Base-by-base conservation (phyloP, 1,284 basidiomycete genomes). In the Prillingera fragicola region DNA sequence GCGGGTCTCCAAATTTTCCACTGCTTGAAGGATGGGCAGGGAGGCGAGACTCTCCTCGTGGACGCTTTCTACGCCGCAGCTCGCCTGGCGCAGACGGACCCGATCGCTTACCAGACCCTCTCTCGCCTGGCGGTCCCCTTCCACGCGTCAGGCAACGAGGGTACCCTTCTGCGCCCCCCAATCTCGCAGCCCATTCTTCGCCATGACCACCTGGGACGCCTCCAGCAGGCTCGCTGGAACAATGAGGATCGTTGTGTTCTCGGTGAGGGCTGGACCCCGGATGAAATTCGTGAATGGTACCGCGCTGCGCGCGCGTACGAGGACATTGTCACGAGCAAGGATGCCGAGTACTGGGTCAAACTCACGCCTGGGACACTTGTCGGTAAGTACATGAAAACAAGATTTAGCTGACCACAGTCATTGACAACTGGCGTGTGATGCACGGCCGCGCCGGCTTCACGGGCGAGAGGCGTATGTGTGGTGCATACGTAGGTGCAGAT, bases 1-100 rank as follows among this genome's bases (percentile, higher is more conserved):
- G 87, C 85, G 37, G 92, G 94, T 3, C 74, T 98, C 19, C 94
- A 98, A 65, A 75, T 96, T 43, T 97, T 98, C 74, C 94, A 98
- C 67, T 78, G 96, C 24, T 81, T 97, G 27, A 85, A 83, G 0
- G 90, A 95, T 64, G 88, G 89, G 8, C 75, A 76, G 14, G 94
- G 94, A 1, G 94, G 94, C 6, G 78, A 82, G 9, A 89, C 88
- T 1, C 77, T 97, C 7, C 81, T 98, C 15, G 89, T 96, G 5
- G 94, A 98, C 61, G 92, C 90, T 5, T 96, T 96, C 74, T 85
- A 90, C 61, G 86, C 84, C 32, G 92, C 92, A 0, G 81, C 82
- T 1, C 76, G 85, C 41, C 74, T 98, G 18, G 80, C 81, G 45
- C 78, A 83, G 46, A 73, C 82, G 12, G 75, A 91, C 57, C 87